These are phyloP conservation scores for Corchorus capsularis DNA, from an alignment of 345 rosid genomes.

Conservation along the genomic window DNA sequence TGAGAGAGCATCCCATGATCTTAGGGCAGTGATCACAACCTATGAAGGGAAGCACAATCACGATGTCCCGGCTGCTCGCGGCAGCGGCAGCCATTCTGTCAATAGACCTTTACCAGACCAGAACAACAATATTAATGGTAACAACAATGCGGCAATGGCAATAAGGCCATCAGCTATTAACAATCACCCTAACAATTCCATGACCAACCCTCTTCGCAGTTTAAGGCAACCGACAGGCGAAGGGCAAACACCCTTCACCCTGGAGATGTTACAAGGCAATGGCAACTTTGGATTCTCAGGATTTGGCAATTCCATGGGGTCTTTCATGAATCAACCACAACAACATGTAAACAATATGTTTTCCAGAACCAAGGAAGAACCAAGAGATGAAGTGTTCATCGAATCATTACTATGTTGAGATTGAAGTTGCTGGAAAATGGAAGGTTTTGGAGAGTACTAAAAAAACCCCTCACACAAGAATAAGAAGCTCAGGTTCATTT, in stretches of 20 bases:
- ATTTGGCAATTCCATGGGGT: slow-evolving; percentile 41
- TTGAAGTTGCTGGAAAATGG: not conserved
- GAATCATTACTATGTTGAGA: slow-evolving; percentile 48
- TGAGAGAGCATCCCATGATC: slow-evolving; percentile 84
- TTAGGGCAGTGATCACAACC: slow-evolving; percentile 86
- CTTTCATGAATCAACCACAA: slow-evolving; percentile 41
- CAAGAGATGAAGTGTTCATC: slow-evolving; percentile 56
- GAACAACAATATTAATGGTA: slow-evolving; percentile 20
- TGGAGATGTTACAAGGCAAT: slow-evolving; percentile 50
- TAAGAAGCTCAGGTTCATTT: slow-evolving; percentile 27
- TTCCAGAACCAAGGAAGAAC: slow-evolving; percentile 58
- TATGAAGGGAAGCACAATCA: slow-evolving; percentile 97
- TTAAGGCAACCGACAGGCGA: slow-evolving; percentile 30
- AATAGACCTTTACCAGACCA: slow-evolving; percentile 37
- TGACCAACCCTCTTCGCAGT: slow-evolving; percentile 29
- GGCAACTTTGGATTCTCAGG: slow-evolving; percentile 43
- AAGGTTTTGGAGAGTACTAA: slow-evolving; percentile 3
- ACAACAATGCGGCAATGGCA: slow-evolving; percentile 29
- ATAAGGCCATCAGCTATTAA: slow-evolving; percentile 35
- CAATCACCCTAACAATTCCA: slow-evolving; percentile 27
- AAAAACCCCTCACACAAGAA: not conserved
- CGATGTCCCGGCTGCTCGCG: slow-evolving; percentile 81
- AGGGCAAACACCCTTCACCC: slow-evolving; percentile 39
- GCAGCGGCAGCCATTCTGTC: slow-evolving; percentile 50
- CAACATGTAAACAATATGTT: slow-evolving; percentile 24